These are phyloP conservation scores for Gossypioides kirkii DNA, from an alignment of 345 rosid genomes.

Conservation along the genomic window DNA sequence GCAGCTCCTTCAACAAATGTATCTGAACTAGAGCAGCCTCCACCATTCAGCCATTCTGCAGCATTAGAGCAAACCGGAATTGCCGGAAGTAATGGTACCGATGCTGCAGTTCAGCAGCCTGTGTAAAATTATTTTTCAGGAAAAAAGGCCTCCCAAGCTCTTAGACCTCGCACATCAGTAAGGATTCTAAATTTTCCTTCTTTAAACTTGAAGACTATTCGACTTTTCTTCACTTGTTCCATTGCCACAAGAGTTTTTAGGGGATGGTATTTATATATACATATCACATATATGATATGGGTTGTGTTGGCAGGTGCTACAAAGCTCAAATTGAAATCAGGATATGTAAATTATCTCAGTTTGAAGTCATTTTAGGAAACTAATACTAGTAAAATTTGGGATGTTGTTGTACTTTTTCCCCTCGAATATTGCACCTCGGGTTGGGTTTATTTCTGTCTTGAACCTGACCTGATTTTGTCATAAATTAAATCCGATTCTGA, in stretches of 20 bases:
- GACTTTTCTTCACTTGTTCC: constrained; percentile 5
- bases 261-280: constrained; percentile 25
- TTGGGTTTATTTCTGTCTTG: not conserved
- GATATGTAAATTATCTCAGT: not conserved
- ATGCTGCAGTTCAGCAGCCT: constrained; percentile 28
- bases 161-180: constrained; percentile 20
- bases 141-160: constrained; percentile 12
- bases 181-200: constrained; percentile 14
- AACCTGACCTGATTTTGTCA: not conserved
- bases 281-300: constrained; percentile 6
- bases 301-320: constrained; percentile 9
- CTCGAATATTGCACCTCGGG: not conserved
- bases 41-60: constrained; percentile 21
- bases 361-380: not conserved
- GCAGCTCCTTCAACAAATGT: constrained; percentile 26
- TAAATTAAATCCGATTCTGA: not conserved
- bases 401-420: not conserved
- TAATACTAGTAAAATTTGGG: not conserved
- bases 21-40: constrained; percentile 22
- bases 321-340: not conserved
- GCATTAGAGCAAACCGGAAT: constrained; percentile 24
- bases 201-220: constrained; percentile 11
- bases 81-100: constrained; percentile 24
- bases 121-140: constrained; percentile 26
- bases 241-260: constrained; percentile 33